These are phyloP conservation scores for Noccaea bulbosa DNA, from an alignment of 345 rosid species.

Conservation along the genomic window DNA sequence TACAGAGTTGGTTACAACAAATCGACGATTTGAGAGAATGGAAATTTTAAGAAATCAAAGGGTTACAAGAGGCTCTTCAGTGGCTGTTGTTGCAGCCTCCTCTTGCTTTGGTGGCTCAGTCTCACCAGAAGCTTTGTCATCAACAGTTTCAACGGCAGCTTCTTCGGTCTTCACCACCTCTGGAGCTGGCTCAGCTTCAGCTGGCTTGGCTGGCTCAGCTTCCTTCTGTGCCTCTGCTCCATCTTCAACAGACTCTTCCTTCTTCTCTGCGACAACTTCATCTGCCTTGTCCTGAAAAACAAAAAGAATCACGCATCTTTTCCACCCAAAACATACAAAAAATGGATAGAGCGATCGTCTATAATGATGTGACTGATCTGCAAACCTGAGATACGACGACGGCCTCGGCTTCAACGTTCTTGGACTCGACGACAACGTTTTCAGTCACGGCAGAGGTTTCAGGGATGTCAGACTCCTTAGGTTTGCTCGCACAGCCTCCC, in stretches of 20 bases:
- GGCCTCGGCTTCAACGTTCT: slow-evolving; percentile 38
- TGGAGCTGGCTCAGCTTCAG: slow-evolving; percentile 25
- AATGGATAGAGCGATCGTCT: not conserved
- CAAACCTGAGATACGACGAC: slow-evolving; percentile 30
- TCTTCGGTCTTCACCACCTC: slow-evolving; percentile 38
- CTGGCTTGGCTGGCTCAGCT: slow-evolving; percentile 40
- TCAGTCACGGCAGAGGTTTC: slow-evolving; percentile 34
- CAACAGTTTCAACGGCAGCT: slow-evolving; percentile 24
- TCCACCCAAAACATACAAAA: not conserved
- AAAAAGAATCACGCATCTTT: slow-evolving; percentile 5
- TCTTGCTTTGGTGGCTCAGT: slow-evolving; percentile 42
- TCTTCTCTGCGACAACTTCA: slow-evolving; percentile 41
- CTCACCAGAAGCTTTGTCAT: slow-evolving; percentile 23
- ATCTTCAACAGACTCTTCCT: slow-evolving; percentile 50
- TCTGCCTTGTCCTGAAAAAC: slow-evolving; percentile 40
- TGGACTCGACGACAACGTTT: slow-evolving; percentile 37
- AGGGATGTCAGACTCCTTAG: slow-evolving; percentile 45
- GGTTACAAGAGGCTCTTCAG: slow-evolving; percentile 48
- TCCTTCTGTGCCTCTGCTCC: slow-evolving; percentile 46
- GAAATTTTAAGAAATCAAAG: slow-evolving; percentile 38
- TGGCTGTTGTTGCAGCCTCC: slow-evolving; percentile 38
- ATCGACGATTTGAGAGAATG: slow-evolving; percentile 1
- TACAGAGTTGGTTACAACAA: slow-evolving; percentile 21
- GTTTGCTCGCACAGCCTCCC: slow-evolving; percentile 53
- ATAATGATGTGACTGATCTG: slow-evolving; percentile 1